phyloP scores from a whole-genome alignment of 371 early-diverging fungal genomes.

The Cokeromyces recurvatus region DNA sequence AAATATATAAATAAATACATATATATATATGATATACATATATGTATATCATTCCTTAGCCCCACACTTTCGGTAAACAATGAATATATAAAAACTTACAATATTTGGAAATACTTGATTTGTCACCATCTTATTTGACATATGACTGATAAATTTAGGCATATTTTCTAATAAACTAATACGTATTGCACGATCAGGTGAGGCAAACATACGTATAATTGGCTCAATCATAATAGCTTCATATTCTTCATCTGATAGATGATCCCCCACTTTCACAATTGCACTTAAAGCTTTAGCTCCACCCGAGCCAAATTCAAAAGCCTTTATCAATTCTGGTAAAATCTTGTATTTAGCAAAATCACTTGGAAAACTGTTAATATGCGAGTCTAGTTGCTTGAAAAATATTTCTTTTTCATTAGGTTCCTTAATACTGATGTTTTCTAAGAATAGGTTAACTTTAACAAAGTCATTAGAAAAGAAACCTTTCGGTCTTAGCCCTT shows the following conservation, averaged over 20 bases:
- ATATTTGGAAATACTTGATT: slow-evolving; percentile 87
- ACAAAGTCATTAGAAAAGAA: slow-evolving; percentile 81
- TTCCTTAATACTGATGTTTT: slow-evolving; percentile 86
- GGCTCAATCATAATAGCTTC: slow-evolving; percentile 63
- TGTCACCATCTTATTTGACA: slow-evolving; percentile 64
- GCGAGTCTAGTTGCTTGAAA: slow-evolving; percentile 55
- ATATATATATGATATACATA: neutral
- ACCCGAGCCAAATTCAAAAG: slow-evolving; percentile 90
- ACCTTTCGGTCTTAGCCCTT: slow-evolving; percentile 53
- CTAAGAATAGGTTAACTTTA: slow-evolving; percentile 73
- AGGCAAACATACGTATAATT: slow-evolving; percentile 81
- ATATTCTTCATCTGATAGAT: slow-evolving; percentile 70
- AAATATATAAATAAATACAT: neutral
- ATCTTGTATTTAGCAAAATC: slow-evolving; percentile 85
- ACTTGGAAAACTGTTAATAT: slow-evolving; percentile 71
- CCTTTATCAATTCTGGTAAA: slow-evolving; percentile 84
- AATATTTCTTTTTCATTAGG: slow-evolving; percentile 75
- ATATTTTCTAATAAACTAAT: slow-evolving; percentile 81
- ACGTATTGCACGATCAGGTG: slow-evolving; percentile 86
- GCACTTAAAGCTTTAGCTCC: slow-evolving; percentile 81
- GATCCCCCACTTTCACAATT: slow-evolving; percentile 80
- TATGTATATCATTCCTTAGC: too few species aligned
- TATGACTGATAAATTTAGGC: slow-evolving; percentile 63
- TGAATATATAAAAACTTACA: slow-evolving; percentile 43
- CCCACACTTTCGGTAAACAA: too few species aligned